phyloP scores from a whole-genome alignment of 495 filamentous ascomycete genomes.

The Barbatosphaeria neglecta region DNA sequence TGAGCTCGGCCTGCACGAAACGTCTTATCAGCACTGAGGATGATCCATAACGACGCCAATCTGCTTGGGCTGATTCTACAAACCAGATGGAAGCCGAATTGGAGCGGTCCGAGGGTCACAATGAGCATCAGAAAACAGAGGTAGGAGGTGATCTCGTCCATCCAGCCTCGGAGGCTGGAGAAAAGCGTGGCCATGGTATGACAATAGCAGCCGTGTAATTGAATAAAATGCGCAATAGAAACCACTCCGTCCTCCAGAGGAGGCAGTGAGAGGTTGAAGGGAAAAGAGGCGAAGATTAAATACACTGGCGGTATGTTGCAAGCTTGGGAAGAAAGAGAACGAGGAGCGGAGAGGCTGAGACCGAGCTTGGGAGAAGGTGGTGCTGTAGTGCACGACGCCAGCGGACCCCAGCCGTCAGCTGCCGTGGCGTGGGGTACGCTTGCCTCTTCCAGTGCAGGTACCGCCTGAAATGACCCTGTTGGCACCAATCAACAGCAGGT shows the following conservation, averaged over 20 bases:
- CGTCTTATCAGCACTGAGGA: constrained; percentile 8
- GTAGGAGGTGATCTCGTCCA: constrained; percentile 46
- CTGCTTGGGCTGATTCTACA: constrained; percentile 6
- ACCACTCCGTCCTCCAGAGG: neutral
- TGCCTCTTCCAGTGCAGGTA: no score
- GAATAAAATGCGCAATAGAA: neutral
- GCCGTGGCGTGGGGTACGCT: no score
- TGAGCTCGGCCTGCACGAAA: constrained; percentile 67
- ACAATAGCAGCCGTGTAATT: neutral
- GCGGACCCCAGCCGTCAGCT: no score
- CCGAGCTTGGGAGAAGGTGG: no score
- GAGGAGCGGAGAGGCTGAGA: no score
- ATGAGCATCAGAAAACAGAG: constrained; percentile 52
- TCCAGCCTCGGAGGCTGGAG: constrained; percentile 16
- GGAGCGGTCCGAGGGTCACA: constrained; percentile 67
- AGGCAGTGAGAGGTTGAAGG: neutral
- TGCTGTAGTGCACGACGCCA: no score
- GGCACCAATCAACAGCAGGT: no score
- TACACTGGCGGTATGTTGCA: neutral
- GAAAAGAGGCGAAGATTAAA: neutral
- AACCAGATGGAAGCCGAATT: constrained; percentile 93
- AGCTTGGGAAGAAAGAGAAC: no score
- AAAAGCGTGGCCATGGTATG: constrained; percentile 16
- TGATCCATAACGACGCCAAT: neutral
- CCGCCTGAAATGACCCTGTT: no score